A percentile compares a stretch with the other conserved stretches of the same genome.
phyloP scores from a whole-genome alignment of 768 basidiomycete species.

The Butyriboletus loyo region DNA sequence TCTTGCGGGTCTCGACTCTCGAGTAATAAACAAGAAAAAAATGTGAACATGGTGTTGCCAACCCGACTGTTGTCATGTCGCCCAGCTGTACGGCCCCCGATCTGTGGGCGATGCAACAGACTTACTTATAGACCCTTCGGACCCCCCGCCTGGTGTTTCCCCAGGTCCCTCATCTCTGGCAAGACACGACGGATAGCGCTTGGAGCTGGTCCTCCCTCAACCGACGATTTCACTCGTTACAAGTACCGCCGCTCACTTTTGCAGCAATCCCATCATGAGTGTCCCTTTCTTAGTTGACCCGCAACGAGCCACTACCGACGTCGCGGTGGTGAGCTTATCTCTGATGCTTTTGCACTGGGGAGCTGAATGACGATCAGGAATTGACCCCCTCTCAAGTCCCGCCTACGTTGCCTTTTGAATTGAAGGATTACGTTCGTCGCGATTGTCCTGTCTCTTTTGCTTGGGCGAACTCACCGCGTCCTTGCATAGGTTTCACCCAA shows the following conservation, averaged over 20 bases:
- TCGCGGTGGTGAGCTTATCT: conserved; percentile 25
- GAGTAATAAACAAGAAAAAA: too few species aligned
- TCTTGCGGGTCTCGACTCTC: too few species aligned
- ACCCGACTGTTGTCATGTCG: conserved; percentile 19
- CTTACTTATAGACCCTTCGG: not conserved
- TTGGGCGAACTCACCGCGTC: not conserved
- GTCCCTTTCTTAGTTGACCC: conserved; percentile 7
- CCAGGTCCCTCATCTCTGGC: not conserved
- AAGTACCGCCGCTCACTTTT: not conserved
- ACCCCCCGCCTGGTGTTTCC: not conserved
- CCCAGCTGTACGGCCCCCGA: not conserved
- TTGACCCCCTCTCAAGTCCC: conserved; percentile 31
- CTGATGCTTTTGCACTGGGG: not conserved
- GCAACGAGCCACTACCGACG: conserved; percentile 17
- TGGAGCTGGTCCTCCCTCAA: conserved; percentile 23
- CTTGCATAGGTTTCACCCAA: conserved; percentile 38
- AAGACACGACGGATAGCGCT: not conserved
- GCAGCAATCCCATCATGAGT: conserved; percentile 7
- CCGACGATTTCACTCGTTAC: not conserved
- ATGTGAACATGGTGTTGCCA: conserved; percentile 6
- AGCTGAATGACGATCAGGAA: conserved; percentile 23
- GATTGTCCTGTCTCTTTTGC: not conserved
- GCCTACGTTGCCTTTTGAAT: conserved; percentile 36
- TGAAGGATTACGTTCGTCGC: conserved; percentile 36
- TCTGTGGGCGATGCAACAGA: not conserved